Evolutionary conservation across 2,329 filamentous ascomycete genomes (phyloP), one percentile per base, ranked within the genome.

Genomic region (Pyrenophora seminiperda): DNA sequence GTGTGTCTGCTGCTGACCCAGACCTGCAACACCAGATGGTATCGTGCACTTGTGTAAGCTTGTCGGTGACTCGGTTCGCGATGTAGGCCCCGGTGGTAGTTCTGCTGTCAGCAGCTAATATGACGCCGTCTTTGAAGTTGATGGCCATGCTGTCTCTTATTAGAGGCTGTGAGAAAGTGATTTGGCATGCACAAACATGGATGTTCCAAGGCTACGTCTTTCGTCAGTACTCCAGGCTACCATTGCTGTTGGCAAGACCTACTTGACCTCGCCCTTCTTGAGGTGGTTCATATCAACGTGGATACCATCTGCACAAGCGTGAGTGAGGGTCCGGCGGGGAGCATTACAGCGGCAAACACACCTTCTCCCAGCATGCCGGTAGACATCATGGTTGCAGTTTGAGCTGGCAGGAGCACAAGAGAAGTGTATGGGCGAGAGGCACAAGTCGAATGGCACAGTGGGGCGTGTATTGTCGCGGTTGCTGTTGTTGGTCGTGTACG

Each of bases 21-120:
- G 94, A 97, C 70, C 94, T 88, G 80, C 94, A 99, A 81, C 94
- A 99, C 94, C 94, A 99, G 77, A 99, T 97, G 52, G 93, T 97
- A 76, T 99, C 94, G 79, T 96, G 90, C 54, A 99, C 93, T 81
- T 92, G 89, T 68, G 94, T 99, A 73, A 99, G 86, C 82, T 99
- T 99, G 83, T 99, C 94, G 59, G 94, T 99, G 61, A 99, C 94
- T 81, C 94, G 88, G 78, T 99, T 99, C 67, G 94, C 94, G 72
- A 99, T 97, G 83, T 97, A 99, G 66, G 93, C 87, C 68, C 94
- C 94, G 47, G 93, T 99, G 38, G 94, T 99, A 62, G 94, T 99
- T 80, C 94, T 87, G 70, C 91, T 97, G 77, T 99, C 94, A 67
- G 94, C 94, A 61, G 94, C 90, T 86, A 99, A 83, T 77, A 99